A percentile compares a stretch with the other conserved stretches of the same genome.
Conservation (phyloP, 1,284 basidiomycete species). For the Leccinum subrobustum region DNA sequence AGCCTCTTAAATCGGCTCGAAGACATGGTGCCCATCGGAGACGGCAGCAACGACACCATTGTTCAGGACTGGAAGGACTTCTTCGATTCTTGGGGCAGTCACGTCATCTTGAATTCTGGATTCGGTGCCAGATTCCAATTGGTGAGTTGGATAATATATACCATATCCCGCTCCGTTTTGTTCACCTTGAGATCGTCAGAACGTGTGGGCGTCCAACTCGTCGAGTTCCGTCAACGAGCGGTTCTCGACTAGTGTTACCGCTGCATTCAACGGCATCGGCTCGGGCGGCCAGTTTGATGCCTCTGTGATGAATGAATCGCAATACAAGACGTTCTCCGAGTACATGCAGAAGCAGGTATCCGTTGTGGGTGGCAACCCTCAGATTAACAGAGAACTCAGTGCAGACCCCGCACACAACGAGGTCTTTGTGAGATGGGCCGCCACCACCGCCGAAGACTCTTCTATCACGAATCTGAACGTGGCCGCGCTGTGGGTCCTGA, state of each 20-base stretch:
- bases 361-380: background rate
- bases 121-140: background rate
- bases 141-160: background rate
- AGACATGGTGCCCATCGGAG: background rate
- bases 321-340: no score
- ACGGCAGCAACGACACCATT: background rate
- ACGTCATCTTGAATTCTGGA: background rate
- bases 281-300: no score
- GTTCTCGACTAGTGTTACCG: background rate
- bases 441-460: background rate
- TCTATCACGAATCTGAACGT: background rate
- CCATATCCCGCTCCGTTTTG: background rate
- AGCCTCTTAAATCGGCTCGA: background rate
- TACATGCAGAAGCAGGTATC: background rate
- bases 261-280: no score
- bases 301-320: no score
- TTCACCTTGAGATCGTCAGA: background rate
- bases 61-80: background rate
- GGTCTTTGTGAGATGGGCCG: background rate
- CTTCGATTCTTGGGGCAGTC: background rate
- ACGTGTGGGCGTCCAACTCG: background rate
- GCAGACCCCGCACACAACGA: background rate
- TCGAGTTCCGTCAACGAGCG: background rate
- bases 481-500: background rate
- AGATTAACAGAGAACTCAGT: background rate